phyloP scores from a whole-genome alignment of 2,329 filamentous ascomycete genomes.

The Falciphora oryzae region DNA sequence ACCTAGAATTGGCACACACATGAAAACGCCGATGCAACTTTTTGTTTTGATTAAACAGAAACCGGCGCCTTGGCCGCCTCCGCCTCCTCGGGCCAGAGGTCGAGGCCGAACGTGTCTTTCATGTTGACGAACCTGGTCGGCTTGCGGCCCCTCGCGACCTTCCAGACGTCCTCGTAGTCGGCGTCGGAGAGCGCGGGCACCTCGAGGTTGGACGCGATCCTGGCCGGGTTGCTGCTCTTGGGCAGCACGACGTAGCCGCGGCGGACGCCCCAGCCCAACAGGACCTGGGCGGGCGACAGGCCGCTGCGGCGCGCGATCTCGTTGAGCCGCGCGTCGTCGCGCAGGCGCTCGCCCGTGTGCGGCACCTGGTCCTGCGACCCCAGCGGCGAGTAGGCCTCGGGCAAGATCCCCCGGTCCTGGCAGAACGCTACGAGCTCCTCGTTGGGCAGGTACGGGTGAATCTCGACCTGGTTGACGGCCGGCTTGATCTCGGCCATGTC shows the following conservation, averaged over 20 bases:
- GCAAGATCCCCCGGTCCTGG: constrained; percentile 43
- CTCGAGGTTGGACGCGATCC: constrained; percentile 60
- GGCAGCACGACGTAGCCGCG: constrained; percentile 63
- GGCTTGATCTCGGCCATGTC: constrained; percentile 40
- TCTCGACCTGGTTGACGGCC: constrained; percentile 45
- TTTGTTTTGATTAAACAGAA: no score
- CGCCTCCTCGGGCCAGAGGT: constrained; percentile 59
- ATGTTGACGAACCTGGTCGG: constrained; percentile 73
- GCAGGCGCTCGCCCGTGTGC: constrained; percentile 51
- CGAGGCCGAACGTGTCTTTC: constrained; percentile 73
- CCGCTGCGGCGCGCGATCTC: constrained; percentile 51
- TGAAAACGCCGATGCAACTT: background rate
- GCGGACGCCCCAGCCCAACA: constrained; percentile 60
- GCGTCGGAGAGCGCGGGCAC: constrained; percentile 7
- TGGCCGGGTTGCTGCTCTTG: constrained; percentile 61
- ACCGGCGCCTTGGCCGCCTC: background rate
- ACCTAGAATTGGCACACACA: background rate
- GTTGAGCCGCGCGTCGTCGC: constrained; percentile 48
- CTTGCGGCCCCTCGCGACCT: constrained; percentile 54
- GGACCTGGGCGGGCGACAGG: constrained; percentile 53
- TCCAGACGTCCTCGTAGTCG: constrained; percentile 57
- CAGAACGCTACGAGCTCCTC: constrained; percentile 47
- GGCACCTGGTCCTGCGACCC: constrained; percentile 36
- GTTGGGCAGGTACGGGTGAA: constrained; percentile 41
- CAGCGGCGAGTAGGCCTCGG: constrained; percentile 44